Percentiles rank a stretch among this genome's conserved stretches.
phyloP scores from a whole-genome alignment of 805 yeast species.

The Candida argentea region DNA sequence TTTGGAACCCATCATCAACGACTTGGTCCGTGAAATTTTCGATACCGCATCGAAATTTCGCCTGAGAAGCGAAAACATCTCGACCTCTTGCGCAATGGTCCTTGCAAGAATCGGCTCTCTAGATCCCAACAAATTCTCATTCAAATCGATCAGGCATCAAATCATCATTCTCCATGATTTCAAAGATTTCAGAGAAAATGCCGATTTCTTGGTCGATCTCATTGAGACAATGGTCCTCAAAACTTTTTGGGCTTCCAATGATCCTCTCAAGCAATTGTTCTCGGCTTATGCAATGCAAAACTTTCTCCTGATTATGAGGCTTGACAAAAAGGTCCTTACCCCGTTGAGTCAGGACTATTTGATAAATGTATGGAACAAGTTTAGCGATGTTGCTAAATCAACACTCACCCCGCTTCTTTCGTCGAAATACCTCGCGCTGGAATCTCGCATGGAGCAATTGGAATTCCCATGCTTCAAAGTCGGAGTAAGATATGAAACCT shows the following conservation, averaged over 20 bases:
- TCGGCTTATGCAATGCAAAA: slow-evolving; percentile 88
- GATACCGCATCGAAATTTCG: slow-evolving; percentile 50
- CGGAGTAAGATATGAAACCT: slow-evolving; percentile 47
- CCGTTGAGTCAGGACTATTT: slow-evolving; percentile 10
- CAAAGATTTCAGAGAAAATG: slow-evolving; percentile 49
- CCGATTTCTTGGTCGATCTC: slow-evolving; percentile 52
- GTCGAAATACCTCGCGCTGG: slow-evolving; percentile 62
- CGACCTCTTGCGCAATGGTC: slow-evolving; percentile 55
- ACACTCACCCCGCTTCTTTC: slow-evolving; percentile 66
- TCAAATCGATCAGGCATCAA: slow-evolving; percentile 31
- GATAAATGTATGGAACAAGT: slow-evolving; percentile 43
- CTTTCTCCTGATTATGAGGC: slow-evolving; percentile 52
- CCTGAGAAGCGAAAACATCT: slow-evolving; percentile 34
- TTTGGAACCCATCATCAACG: slow-evolving; percentile 24
- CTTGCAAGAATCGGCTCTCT: slow-evolving; percentile 70
- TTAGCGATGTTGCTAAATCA: slow-evolving; percentile 57
- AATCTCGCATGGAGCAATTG: slow-evolving; percentile 35
- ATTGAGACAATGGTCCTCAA: slow-evolving; percentile 66
- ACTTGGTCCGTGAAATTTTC: slow-evolving; percentile 41
- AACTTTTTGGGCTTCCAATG: slow-evolving; percentile 81
- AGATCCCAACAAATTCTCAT: slow-evolving; percentile 49
- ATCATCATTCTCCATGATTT: slow-evolving; percentile 53
- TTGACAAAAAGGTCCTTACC: slow-evolving; percentile 18
- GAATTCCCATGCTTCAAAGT: slow-evolving; percentile 56
- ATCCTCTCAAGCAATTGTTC: slow-evolving; percentile 74